Evolutionary conservation across 2,329 filamentous ascomycete genomes (phyloP).

Genomic region (Diplocarpon mali): DNA sequence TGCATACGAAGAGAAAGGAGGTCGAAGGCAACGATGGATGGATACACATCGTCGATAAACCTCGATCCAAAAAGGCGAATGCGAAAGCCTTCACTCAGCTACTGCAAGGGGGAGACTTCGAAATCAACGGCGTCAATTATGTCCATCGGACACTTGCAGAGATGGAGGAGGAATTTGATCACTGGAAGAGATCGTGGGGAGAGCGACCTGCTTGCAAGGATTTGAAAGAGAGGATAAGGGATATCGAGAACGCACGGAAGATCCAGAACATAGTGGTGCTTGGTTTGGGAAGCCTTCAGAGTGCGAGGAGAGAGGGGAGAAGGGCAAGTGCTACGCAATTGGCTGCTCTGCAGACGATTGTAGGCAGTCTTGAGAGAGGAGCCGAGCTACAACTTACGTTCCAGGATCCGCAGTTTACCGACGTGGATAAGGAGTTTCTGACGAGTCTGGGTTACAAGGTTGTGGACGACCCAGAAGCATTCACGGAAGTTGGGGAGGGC

Average conservation of each 20-base stretch:
- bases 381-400: slow-evolving; percentile 9
- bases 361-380: slow-evolving; percentile 14
- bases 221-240: slow-evolving; percentile 12
- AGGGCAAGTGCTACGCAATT: slow-evolving; percentile 24
- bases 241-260: slow-evolving; percentile 6
- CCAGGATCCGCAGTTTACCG: slow-evolving; percentile 26
- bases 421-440: slow-evolving; percentile 25
- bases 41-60: slow-evolving; percentile 26
- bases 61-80: slow-evolving; percentile 8
- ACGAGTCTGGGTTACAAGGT: slow-evolving; percentile 18
- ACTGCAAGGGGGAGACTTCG: slow-evolving; percentile 23
- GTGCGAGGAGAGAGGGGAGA: slow-evolving; percentile 21
- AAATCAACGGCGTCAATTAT: slow-evolving; percentile 21
- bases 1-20: slow-evolving; percentile 23
- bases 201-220: slow-evolving; percentile 12
- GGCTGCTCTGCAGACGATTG: slow-evolving; percentile 22
- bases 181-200: slow-evolving; percentile 23
- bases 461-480: slow-evolving; percentile 24
- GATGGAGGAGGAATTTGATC: slow-evolving; percentile 19
- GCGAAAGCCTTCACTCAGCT: not conserved
- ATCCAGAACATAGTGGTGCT: slow-evolving; percentile 23
- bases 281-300: slow-evolving; percentile 26
- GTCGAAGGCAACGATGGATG: slow-evolving; percentile 26
- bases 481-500: slow-evolving; percentile 15
- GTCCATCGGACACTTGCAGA: slow-evolving; percentile 22